Base-by-base conservation (phyloP, 1,139 yeast genomes). In the Arxiozyma bovina region DNA sequence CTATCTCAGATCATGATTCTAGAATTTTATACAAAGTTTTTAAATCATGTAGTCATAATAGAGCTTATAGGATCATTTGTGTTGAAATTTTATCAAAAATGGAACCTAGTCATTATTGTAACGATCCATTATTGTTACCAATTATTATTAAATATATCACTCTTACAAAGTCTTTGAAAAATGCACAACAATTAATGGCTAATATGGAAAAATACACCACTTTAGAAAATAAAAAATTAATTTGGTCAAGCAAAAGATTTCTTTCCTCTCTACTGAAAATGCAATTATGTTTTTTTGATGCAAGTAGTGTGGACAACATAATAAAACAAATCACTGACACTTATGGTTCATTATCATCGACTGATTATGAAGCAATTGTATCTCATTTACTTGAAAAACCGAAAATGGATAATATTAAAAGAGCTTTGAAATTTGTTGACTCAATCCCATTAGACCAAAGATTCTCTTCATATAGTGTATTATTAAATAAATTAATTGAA, bases 281-380 rank as follows among this genome's bases (percentile, higher is more conserved):
- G 54, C 75, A 76, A 55, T 60, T 78, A 45, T 60, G 64, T 15
- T 67, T 74, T 45, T 70, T 73, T 5, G 77, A 77, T 47, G 67
- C 71, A 22, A 63, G 63, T 6, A 75, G 77, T 46, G 77, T 74
- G 1, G 73, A 75, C 51, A 71, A 70, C 51, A 70, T 77, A 4
- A 54, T 73, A 12, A 60, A 60, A 45, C 71, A 72, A 55, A 73
- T 74, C 20, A 55, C 53, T 3, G 59, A 57, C 2, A 51, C 49
- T 21, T 58, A 56, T 48, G 63, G 61, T 7, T 50, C 56, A 9
- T 53, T 59, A 20, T 62, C 65, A 2, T 53, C 57, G 23, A 59
- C 59, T 17, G 60, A 63, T 50, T 60, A 62, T 42, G 56, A 56
- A 42, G 60, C 63, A 1, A 58, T 66, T 4, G 54, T 62, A 4